phyloP scores from a whole-genome alignment of 306 rosid genomes.

The Sicyos edulis region DNA sequence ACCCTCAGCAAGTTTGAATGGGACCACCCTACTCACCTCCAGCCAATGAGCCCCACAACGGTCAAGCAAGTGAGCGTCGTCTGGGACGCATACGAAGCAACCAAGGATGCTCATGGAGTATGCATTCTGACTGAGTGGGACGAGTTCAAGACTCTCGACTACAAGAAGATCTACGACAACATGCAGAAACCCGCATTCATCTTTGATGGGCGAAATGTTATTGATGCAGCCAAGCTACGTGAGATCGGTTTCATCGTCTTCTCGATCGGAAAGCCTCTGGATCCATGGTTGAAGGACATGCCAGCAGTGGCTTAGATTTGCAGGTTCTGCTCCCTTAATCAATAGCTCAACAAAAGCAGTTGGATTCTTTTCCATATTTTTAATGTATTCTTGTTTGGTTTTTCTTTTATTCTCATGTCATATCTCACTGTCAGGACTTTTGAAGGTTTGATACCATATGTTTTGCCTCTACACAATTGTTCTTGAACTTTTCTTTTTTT shows the following conservation, averaged over 20 bases:
- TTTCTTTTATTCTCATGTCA: conserved; percentile 9
- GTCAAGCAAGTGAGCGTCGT: conserved; percentile 79
- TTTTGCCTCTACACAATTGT: conserved; percentile 16
- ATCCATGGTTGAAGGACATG: conserved; percentile 89
- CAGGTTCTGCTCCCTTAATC: not conserved
- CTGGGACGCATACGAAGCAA: conserved; percentile 80
- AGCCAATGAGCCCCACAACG: conserved; percentile 69
- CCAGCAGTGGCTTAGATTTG: conserved; percentile 66
- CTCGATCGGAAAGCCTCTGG: conserved; percentile 87
- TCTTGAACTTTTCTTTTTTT: not conserved
- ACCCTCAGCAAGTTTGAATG: conserved; percentile 78
- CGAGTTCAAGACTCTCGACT: conserved; percentile 82
- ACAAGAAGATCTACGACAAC: conserved; percentile 60
- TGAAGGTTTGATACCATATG: conserved; percentile 16
- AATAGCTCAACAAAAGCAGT: not conserved
- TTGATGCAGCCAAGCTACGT: conserved; percentile 49
- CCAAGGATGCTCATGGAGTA: conserved; percentile 75
- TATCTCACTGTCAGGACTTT: not conserved
- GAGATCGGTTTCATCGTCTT: conserved; percentile 86
- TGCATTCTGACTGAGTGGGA: conserved; percentile 95
- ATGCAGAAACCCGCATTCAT: conserved; percentile 87
- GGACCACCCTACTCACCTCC: conserved; percentile 89
- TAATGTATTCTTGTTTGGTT: conserved; percentile 22
- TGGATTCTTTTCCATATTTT: conserved; percentile 15
- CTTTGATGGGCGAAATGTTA: conserved; percentile 76